phyloP scores from a whole-genome alignment of 257 asterid species.

The Fraxinus excelsior region DNA sequence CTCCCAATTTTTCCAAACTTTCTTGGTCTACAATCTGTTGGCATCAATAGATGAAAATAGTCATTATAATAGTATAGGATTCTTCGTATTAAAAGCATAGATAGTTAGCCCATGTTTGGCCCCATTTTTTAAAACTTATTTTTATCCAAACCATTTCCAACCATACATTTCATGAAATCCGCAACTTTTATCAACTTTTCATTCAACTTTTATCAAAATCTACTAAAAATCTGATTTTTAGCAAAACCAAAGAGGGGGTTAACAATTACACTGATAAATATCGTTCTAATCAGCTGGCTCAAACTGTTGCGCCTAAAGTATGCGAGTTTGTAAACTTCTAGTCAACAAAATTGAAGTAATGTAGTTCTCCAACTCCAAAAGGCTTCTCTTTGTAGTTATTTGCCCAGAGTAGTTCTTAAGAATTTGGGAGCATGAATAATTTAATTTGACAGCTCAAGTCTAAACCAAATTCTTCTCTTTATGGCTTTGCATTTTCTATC shows the following conservation, averaged over 20 bases:
- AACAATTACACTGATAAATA: background rate
- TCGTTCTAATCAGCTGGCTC: background rate
- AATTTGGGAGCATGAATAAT: background rate
- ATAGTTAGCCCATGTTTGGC: too few species aligned
- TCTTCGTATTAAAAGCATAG: background rate
- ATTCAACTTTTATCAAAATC: too few species aligned
- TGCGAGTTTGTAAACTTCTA: background rate
- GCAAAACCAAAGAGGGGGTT: too few species aligned
- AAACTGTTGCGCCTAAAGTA: background rate
- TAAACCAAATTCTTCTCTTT: background rate
- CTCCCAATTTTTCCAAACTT: slow-evolving; percentile 54
- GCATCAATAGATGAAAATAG: background rate
- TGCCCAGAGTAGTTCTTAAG: too few species aligned
- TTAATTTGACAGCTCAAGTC: background rate
- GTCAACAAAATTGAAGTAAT: background rate
- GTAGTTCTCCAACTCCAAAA: background rate
- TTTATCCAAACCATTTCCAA: too few species aligned
- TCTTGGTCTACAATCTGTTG: slow-evolving; percentile 84
- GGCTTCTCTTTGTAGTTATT: background rate
- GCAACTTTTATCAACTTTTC: too few species aligned
- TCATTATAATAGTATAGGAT: background rate
- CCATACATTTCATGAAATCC: too few species aligned
- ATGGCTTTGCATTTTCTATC: background rate
- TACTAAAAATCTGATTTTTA: too few species aligned
- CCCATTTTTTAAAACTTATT: too few species aligned